Evolutionary conservation across 306 rosid species (phyloP).

Genomic region (Notholithocarpus densiflorus): DNA sequence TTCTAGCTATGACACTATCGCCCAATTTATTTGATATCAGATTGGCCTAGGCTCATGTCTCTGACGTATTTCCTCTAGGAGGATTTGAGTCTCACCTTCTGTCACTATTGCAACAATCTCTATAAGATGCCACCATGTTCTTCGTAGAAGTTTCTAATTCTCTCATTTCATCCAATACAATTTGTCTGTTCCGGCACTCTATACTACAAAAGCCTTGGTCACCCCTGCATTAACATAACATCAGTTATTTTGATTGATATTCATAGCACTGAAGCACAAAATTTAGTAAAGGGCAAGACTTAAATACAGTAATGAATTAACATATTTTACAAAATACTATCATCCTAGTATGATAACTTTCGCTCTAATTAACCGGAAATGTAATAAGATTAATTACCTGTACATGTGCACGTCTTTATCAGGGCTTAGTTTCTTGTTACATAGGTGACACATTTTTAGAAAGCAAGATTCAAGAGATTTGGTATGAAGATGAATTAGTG

Average conservation of each 20-base stretch:
- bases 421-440: conserved; percentile 40
- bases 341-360: too few species aligned
- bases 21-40: neutral
- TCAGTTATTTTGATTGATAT: neutral
- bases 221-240: conserved; percentile 32
- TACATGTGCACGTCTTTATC: conserved; percentile 56
- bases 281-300: neutral
- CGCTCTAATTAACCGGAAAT: too few species aligned
- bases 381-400: conserved; percentile 26
- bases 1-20: neutral
- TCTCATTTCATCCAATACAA: conserved; percentile 35
- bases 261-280: neutral
- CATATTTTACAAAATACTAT: neutral
- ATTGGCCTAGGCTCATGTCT: neutral
- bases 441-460: conserved; percentile 41
- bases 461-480: conserved; percentile 18
- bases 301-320: neutral
- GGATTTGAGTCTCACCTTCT: neutral
- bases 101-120: conserved; percentile 2
- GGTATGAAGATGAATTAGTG: neutral
- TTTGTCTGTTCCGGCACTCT: conserved; percentile 44
- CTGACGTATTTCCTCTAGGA: neutral
- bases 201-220: conserved; percentile 49
- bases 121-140: conserved; percentile 25
- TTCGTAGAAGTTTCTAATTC: conserved; percentile 45